Conservation (phyloP, 2,329 filamentous ascomycete genomes). For the Corinectria fuckeliana region DNA sequence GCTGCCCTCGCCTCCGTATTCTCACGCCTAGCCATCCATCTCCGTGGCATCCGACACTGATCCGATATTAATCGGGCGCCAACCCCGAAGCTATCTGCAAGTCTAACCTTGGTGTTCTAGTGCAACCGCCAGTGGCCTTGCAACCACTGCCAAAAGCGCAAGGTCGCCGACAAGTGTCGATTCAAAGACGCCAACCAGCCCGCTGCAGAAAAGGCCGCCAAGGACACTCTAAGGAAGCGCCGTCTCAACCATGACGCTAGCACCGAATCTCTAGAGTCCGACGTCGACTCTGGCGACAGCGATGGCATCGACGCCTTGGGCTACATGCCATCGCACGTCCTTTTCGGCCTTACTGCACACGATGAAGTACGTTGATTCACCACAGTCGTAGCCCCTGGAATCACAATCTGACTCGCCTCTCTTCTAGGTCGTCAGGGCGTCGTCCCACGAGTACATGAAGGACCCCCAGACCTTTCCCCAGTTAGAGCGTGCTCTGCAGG, state of each 20-base stretch:
- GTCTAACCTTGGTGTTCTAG: conserved; percentile 27
- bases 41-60: conserved; percentile 14
- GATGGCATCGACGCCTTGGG: conserved; percentile 45
- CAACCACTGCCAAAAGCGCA: conserved; percentile 49
- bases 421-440: conserved; percentile 17
- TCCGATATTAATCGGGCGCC: not conserved
- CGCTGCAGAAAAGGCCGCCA: conserved; percentile 30
- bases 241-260: conserved; percentile 27
- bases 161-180: conserved; percentile 46
- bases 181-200: conserved; percentile 39
- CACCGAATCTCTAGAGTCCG: conserved; percentile 25
- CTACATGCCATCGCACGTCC: conserved; percentile 44
- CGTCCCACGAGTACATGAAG: conserved; percentile 31
- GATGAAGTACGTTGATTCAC: conserved; percentile 33
- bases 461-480: conserved; percentile 37
- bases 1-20: not conserved
- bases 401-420: not conserved
- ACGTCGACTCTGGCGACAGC: conserved; percentile 35
- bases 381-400: not conserved
- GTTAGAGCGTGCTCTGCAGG: conserved; percentile 41
- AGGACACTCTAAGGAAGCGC: conserved; percentile 33
- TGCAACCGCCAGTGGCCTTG: conserved; percentile 51
- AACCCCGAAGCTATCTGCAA: not conserved
- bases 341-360: conserved; percentile 36
- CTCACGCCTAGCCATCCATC: not conserved